Evolutionary conservation across 805 yeast genomes (phyloP).

Genomic region (Wickerhamiella sergipiensis): DNA sequence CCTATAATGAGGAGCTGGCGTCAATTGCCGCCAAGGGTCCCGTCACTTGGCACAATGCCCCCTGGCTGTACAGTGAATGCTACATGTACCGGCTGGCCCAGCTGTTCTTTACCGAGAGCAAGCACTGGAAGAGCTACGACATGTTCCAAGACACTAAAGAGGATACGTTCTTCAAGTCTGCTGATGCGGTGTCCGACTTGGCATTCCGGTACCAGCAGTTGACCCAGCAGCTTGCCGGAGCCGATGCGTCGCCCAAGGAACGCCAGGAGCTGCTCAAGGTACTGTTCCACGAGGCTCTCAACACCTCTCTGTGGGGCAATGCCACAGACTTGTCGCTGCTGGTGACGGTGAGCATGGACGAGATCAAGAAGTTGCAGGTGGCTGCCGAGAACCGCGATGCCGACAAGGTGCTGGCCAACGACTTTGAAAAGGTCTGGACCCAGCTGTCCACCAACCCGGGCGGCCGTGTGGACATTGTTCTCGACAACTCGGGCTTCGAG

Average conservation of each 20-base stretch:
- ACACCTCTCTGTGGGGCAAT: conserved; percentile 93
- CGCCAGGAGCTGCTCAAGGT: conserved; percentile 32
- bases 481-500: conserved; percentile 94
- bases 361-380: conserved; percentile 70
- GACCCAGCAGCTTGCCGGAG: conserved; percentile 15
- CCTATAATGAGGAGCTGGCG: conserved; percentile 46
- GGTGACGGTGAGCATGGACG: conserved; percentile 60
- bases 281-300: conserved; percentile 70
- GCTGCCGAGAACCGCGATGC: conserved; percentile 77
- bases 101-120: conserved; percentile 20
- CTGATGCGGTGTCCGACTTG: conserved; percentile 65
- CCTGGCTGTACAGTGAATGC: conserved; percentile 86
- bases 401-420: conserved; percentile 67
- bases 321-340: conserved; percentile 88
- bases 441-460: conserved; percentile 16
- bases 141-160: conserved; percentile 59
- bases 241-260: conserved; percentile 1
- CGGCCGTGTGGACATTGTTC: conserved; percentile 61
- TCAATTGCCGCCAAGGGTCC: conserved; percentile 16
- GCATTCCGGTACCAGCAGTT: conserved; percentile 48
- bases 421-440: conserved; percentile 55
- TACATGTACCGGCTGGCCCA: conserved; percentile 50
- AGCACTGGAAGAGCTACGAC: conserved; percentile 47
- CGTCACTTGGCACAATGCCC: conserved; percentile 67
- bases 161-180: conserved; percentile 60